These are phyloP conservation scores for Sporobolus alterniflorus DNA, from an alignment of 202 grass and related monocot species.

Conservation along the genomic window DNA sequence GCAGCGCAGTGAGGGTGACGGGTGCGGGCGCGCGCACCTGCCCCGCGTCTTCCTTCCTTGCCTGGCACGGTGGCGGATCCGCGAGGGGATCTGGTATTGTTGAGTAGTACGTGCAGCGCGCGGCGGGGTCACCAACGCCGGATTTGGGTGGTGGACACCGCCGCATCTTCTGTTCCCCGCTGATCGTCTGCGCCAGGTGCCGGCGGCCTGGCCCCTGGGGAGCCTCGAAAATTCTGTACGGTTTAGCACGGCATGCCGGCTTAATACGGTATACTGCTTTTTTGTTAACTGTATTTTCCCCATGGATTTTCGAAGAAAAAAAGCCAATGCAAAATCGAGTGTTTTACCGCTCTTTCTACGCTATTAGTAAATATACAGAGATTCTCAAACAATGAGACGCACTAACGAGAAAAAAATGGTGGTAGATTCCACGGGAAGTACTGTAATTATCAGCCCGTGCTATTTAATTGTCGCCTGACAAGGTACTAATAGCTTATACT, in stretches of 20 bases:
- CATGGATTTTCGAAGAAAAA: no score
- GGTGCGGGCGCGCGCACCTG: slow-evolving; percentile 16
- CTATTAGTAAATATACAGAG: no score
- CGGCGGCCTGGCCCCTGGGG: background rate
- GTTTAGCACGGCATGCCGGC: background rate
- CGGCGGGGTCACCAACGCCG: background rate
- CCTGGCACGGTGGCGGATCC: slow-evolving; percentile 43
- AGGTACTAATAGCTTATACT: no score
- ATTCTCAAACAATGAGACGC: no score
- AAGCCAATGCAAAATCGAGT: no score
- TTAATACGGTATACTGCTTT: background rate
- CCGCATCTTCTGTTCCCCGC: background rate
- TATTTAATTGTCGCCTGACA: no score
- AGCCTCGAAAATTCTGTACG: background rate
- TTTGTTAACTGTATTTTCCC: background rate
- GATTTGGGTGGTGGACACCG: slow-evolving; percentile 9
- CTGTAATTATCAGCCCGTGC: no score
- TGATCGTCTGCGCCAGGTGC: background rate
- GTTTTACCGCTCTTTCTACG: no score
- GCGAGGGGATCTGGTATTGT: slow-evolving; percentile 18
- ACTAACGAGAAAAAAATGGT: no score
- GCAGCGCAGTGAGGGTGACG: background rate
- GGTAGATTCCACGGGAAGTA: no score
- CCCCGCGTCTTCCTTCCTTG: slow-evolving; percentile 40
- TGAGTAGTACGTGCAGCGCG: background rate